Conservation (phyloP, 805 yeast species). For the Metschnikowia proteae region DNA sequence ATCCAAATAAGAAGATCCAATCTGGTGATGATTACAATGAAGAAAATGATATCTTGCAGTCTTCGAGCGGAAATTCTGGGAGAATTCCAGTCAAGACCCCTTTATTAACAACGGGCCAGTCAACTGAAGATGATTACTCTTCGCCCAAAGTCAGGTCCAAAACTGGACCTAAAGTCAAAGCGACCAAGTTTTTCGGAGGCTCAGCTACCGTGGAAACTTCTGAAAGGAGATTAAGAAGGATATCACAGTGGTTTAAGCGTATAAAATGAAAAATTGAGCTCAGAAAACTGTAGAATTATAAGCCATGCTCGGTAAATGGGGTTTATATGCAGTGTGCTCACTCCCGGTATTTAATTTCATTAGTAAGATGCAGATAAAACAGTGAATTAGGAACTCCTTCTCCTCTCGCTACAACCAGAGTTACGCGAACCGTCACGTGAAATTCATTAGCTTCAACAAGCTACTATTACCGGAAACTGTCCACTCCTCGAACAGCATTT, state of each 20-base stretch:
- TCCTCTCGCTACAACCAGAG: not conserved
- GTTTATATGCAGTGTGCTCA: constrained; percentile 3
- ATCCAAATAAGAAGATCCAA: not conserved
- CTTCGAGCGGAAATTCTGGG: not conserved
- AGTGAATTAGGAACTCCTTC: not conserved
- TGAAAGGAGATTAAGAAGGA: not conserved
- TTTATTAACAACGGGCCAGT: not conserved
- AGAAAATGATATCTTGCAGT: not conserved
- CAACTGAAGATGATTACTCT: not conserved
- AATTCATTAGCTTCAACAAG: not conserved
- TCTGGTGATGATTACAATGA: not conserved
- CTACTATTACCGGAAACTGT: not conserved
- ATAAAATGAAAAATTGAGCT: not conserved
- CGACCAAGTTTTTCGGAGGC: not conserved
- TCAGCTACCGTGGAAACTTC: not conserved
- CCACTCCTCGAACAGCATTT: not conserved
- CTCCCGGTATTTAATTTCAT: not conserved
- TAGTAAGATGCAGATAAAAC: not conserved
- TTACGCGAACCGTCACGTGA: not conserved
- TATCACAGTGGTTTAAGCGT: constrained; percentile 1
- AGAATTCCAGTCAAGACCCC: not conserved
- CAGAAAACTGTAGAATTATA: not conserved
- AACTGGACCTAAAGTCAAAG: not conserved
- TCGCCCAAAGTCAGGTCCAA: not conserved
- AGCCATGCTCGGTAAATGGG: not conserved